Evolutionary conservation across 306 rosid genomes (phyloP), one percentile per base, ranked within the genome.

Genomic region (Rosa chinensis): DNA sequence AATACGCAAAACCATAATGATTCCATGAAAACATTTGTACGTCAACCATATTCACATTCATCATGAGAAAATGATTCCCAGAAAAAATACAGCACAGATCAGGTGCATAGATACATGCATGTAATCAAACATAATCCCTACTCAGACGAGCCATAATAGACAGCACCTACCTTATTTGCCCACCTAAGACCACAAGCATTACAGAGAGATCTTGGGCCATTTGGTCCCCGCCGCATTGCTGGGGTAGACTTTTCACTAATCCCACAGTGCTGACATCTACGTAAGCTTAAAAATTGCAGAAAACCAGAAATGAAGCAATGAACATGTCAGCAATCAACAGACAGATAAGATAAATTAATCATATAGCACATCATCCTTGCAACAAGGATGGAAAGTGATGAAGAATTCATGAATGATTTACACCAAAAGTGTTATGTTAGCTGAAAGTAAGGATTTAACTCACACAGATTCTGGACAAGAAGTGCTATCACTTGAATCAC

Each of bases 151-250:
- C 50, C 50, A 68, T 37, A 64, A 50, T 28, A 73, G 49, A 49
- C 4, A 62, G 37, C 14, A 55, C 81, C 56, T 52, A 93, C 98
- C 92, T 93, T 91, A 83, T 89, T 93, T 78, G 98, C 92, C 98
- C 98, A 93, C 81, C 91, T 89, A 8, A 93, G 98, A 47, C 98
- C 98, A 55, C 98, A 93, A 44, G 98, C 98, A 73, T 93, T 93
- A 84, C 98, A 93, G 53, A 93, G 96, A 76, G 98, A 85, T 83
- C 98, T 89, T 55, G 96, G 96, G 78, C 98, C 98, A 80, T 91
- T 79, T 40, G 98, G 98, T 45, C 98, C 98, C 40, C 96, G 91
- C 77, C 98, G 92, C 98, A 91, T 93, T 90, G 92, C 92, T 69
- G 98, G 98, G 66, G 98, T 93, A 49, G 85, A 82, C 80, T 89